Conservation (phyloP, 2,329 filamentous ascomycete species). For the Pyricularia pennisetigena region DNA sequence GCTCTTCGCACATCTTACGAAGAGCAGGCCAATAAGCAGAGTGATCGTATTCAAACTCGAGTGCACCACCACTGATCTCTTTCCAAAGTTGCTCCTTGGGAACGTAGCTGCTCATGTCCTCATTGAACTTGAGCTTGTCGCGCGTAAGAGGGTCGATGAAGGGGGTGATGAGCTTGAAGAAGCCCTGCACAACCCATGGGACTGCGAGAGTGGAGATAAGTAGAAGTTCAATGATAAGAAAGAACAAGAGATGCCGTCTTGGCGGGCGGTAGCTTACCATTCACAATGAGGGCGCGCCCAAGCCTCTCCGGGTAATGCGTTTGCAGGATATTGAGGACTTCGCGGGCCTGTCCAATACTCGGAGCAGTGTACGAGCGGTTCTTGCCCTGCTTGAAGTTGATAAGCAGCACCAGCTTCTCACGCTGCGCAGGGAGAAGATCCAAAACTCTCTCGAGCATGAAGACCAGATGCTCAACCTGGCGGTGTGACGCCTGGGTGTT, state of each 20-base stretch:
- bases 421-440: constrained; percentile 81
- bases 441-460: constrained; percentile 85
- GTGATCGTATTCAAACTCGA: constrained; percentile 91
- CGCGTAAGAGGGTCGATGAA: constrained; percentile 94
- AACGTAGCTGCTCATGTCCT: constrained; percentile 75
- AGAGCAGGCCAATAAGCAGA: constrained; percentile 81
- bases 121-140: constrained; percentile 96
- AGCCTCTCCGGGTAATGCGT: constrained; percentile 92
- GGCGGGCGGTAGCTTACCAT: constrained; percentile 47
- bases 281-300: constrained; percentile 80
- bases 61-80: constrained; percentile 56
- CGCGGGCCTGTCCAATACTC: constrained; percentile 63
- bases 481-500: constrained; percentile 82
- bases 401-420: constrained; percentile 76
- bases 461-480: constrained; percentile 90
- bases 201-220: constrained; percentile 36
- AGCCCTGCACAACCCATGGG: constrained; percentile 82
- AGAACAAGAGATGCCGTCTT: neutral
- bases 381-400: constrained; percentile 82
- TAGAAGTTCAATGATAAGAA: neutral
- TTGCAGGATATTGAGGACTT: constrained; percentile 86
- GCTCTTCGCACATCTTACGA: constrained; percentile 57
- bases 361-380: constrained; percentile 64
- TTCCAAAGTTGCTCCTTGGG: constrained; percentile 76
- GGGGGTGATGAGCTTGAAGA: constrained; percentile 92